These are phyloP conservation scores for Leishmania amazonensis DNA, from an alignment of 208 protist genomes.

Conservation along the genomic window DNA sequence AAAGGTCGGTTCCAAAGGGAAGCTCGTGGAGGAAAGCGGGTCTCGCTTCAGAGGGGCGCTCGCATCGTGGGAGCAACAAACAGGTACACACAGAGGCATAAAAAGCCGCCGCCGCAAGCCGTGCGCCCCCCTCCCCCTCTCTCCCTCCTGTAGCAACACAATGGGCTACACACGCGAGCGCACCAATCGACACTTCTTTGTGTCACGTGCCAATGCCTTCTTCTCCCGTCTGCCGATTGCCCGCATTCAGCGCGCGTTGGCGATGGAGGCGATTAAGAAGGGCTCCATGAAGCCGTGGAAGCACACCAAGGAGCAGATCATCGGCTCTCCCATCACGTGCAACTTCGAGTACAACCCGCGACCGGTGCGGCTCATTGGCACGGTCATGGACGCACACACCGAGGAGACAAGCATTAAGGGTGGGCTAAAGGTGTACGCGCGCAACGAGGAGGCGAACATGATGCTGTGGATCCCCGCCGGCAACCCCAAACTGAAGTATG, in stretches of 20 bases:
- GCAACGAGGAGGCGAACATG: conserved; percentile 92
- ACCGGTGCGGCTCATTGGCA: conserved; percentile 88
- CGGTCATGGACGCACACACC: conserved; percentile 90
- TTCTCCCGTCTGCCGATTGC: conserved; percentile 87
- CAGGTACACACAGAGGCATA: not conserved
- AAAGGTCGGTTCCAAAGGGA: not conserved
- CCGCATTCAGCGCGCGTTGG: conserved; percentile 83
- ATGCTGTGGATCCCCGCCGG: conserved; percentile 89
- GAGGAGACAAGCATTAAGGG: conserved; percentile 91
- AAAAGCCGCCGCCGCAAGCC: too few relatives aligned
- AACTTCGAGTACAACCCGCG: conserved; percentile 93
- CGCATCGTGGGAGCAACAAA: too few relatives aligned
- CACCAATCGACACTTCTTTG: conserved; percentile 89
- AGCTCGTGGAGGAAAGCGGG: not conserved
- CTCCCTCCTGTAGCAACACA: not conserved
- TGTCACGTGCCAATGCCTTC: conserved; percentile 87
- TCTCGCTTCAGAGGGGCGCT: too few relatives aligned
- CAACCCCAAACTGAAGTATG: conserved; percentile 91
- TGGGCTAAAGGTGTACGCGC: conserved; percentile 89
- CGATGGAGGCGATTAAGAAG: conserved; percentile 86
- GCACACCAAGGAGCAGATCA: conserved; percentile 90
- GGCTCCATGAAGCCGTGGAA: conserved; percentile 89
- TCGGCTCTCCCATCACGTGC: conserved; percentile 84
- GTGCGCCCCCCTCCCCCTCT: not conserved
- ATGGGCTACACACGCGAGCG: conserved; percentile 90